Evolutionary conservation across 805 yeast species (phyloP).

Genomic region (Starmerella tilneyi): DNA sequence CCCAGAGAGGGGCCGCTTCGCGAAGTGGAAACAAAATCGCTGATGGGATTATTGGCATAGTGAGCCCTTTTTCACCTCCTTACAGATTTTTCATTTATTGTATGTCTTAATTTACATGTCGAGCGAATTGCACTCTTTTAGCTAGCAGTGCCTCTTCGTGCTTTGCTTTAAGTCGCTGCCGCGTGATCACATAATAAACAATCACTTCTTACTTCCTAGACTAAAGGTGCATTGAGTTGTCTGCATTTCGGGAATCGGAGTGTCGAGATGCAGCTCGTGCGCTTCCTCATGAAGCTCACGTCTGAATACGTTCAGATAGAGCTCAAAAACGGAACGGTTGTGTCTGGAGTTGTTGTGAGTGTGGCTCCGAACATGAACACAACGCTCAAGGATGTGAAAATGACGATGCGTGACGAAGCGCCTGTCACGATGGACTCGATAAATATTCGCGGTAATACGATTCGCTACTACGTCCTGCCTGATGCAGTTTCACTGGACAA

Average conservation of each 20-base stretch:
- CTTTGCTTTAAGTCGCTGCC: too few species aligned
- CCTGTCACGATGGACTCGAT: slow-evolving; percentile 65
- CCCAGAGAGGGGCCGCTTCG: too few species aligned
- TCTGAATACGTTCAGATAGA: slow-evolving; percentile 85
- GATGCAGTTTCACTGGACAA: slow-evolving; percentile 65
- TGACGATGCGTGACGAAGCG: slow-evolving; percentile 61
- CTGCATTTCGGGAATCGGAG: too few species aligned
- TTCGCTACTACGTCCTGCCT: slow-evolving; percentile 72
- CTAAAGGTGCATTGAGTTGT: too few species aligned
- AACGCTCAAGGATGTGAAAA: slow-evolving; percentile 64
- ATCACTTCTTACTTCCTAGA: background rate
- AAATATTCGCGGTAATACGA: slow-evolving; percentile 80
- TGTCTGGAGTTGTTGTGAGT: slow-evolving; percentile 72
- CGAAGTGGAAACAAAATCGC: too few species aligned
- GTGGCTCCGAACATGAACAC: slow-evolving; percentile 90
- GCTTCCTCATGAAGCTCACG: slow-evolving; percentile 72
- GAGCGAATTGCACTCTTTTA: too few species aligned
- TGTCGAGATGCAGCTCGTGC: slow-evolving; percentile 26
- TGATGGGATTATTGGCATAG: too few species aligned
- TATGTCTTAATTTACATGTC: too few species aligned
- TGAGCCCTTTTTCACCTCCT: too few species aligned
- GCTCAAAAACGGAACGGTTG: slow-evolving; percentile 78
- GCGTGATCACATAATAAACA: too few species aligned
- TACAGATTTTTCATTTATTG: too few species aligned
- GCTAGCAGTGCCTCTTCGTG: too few species aligned